A percentile compares a stretch with the other conserved stretches of the same genome.
Conservation (phyloP, 495 filamentous ascomycete species). For the Penicillium ucsense region DNA sequence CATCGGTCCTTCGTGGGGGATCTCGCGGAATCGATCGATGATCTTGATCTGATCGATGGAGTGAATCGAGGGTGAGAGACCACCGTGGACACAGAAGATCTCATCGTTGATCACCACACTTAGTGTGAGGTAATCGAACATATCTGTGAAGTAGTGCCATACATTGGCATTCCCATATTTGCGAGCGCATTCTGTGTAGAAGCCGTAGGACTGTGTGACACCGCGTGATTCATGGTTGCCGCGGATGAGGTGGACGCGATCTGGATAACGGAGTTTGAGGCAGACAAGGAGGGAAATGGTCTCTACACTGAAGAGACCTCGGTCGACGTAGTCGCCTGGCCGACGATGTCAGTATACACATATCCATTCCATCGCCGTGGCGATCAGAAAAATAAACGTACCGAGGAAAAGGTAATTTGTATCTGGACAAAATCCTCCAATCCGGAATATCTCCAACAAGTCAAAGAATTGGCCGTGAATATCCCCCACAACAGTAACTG, state of each 20-base stretch:
- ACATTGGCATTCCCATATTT: constrained; percentile 98
- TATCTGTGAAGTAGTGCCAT: constrained; percentile 99
- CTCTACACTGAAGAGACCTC: constrained; percentile 92
- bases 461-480: constrained; percentile 99
- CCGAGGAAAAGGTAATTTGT: constrained; percentile 97
- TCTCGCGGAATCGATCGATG: constrained; percentile 96
- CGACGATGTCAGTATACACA: background rate
- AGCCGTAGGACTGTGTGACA: constrained; percentile 97
- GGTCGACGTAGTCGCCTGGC: constrained; percentile 91
- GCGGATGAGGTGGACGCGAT: constrained; percentile 84
- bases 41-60: constrained; percentile 99
- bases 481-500: constrained; percentile 96
- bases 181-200: constrained; percentile 94
- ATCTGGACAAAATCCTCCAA: constrained; percentile 90
- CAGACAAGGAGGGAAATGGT: constrained; percentile 94
- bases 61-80: constrained; percentile 90
- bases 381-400: constrained; percentile 25
- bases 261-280: constrained; percentile 85
- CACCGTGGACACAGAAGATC: constrained; percentile 97
- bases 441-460: constrained; percentile 97
- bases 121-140: constrained; percentile 97
- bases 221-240: constrained; percentile 96
- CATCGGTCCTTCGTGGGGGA: constrained; percentile 98
- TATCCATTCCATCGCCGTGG: background rate
- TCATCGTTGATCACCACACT: constrained; percentile 97